These are phyloP conservation scores for Eucalyptus camaldulensis DNA, from an alignment of 345 rosid genomes.

Conservation along the genomic window DNA sequence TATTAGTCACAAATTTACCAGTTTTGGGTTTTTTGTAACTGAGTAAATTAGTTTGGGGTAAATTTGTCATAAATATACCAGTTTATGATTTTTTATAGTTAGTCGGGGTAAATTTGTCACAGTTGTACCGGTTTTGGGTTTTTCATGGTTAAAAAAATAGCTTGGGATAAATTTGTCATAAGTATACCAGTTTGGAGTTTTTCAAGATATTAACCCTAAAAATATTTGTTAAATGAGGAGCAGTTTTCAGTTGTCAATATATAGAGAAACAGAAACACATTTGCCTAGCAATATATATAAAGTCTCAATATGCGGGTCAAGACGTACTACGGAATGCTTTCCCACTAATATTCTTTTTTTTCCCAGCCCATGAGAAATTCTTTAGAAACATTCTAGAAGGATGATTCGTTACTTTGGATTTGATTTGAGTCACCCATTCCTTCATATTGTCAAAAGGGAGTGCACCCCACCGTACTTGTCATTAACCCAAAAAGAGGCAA, in stretches of 20 bases:
- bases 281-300: background rate
- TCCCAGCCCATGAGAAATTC: background rate
- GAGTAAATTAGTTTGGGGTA: too few relatives aligned
- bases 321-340: background rate
- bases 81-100: too few relatives aligned
- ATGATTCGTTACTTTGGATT: background rate
- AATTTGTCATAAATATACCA: too few relatives aligned
- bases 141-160: too few relatives aligned
- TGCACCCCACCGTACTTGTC: background rate
- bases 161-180: too few relatives aligned
- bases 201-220: background rate
- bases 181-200: too few relatives aligned
- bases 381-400: background rate
- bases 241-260: background rate
- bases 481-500: background rate
- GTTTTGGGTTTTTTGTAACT: too few relatives aligned
- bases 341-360: background rate
- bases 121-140: too few relatives aligned
- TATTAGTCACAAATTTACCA: too few relatives aligned
- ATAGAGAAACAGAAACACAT: background rate
- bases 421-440: background rate
- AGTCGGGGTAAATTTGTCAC: too few relatives aligned
- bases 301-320: background rate
- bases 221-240: background rate
- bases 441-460: background rate